Base-by-base conservation (phyloP, 163 green algal species). In the Chlamydomonas reinhardtii region DNA sequence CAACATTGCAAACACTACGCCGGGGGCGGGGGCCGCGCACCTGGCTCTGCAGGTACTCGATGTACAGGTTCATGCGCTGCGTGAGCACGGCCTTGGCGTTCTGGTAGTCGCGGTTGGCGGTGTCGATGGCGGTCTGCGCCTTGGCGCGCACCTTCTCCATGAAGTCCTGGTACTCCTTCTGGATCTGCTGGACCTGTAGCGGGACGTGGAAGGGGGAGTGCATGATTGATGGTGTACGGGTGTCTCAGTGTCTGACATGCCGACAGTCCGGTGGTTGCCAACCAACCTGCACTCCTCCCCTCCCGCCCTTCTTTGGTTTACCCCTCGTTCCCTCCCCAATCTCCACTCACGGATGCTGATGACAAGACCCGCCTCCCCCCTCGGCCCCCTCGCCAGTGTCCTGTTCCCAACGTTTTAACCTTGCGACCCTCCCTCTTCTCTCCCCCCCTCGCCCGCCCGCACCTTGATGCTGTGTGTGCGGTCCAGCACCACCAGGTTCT, bases 101-200 rank as follows among this genome's bases (percentile, higher is more conserved):
- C 88, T 95, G 93, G 89, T 96, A 98, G 39, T 94, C 88, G 17
- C 91, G 87, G 76, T 93, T 94, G 62, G 91, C 90, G 34, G 80
- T 73, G 74, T 94, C 91, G 76, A 97, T 97, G 77, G 94, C 95
- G 56, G 91, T 73, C 89, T 98, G 95, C 19, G 95, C 95, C 86
- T 95, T 94, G 86, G 87, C 92, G 35, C 95, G 93, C 73, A 98
- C 93, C 14, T 87, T 85, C 92, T 98, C 95, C 96, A 98, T 98
- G 89, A 95, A 97, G 35, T 94, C 91, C 91, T 97, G 94, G 91
- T 98, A 98, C 92, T 98, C 96, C 43, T 96, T 94, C 89, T 97
- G 94, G 85, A 97, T 95, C 74, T 92, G 89, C 83, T 93, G 89
- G 35, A 96, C 94, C 79, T 95, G 82, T 48, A 8, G 39, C n/a